Percentiles rank a stretch among this genome's conserved stretches.
Conservation (phyloP, 2,329 filamentous ascomycete species). For the Hymenoscyphus infarciens region DNA sequence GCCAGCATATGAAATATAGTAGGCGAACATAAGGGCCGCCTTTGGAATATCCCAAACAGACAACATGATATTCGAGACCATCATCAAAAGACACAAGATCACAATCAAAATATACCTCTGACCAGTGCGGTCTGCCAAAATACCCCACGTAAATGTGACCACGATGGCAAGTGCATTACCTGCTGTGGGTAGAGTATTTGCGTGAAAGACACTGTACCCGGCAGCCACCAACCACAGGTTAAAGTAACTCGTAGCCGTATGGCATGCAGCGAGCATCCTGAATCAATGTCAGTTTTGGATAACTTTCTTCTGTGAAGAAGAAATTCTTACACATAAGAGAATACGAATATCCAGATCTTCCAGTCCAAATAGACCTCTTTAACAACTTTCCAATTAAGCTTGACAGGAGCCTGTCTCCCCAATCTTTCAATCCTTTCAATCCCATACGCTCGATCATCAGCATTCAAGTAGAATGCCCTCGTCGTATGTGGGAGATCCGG, state of each 20-base stretch:
- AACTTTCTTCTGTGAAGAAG: neutral
- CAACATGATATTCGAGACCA: slow-evolving; percentile 35
- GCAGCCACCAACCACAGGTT: slow-evolving; percentile 47
- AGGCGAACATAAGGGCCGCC: slow-evolving; percentile 35
- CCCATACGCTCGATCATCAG: slow-evolving; percentile 30
- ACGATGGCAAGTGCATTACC: slow-evolving; percentile 34
- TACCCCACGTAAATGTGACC: slow-evolving; percentile 14
- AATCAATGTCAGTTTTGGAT: neutral
- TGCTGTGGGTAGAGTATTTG: slow-evolving; percentile 49
- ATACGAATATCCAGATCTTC: slow-evolving; percentile 57
- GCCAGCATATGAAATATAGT: slow-evolving; percentile 38
- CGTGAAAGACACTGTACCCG: slow-evolving; percentile 43
- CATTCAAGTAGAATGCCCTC: slow-evolving; percentile 37
- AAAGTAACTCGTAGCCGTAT: slow-evolving; percentile 43
- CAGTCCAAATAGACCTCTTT: slow-evolving; percentile 53
- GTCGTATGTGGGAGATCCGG: slow-evolving; percentile 16
- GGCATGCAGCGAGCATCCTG: slow-evolving; percentile 4
- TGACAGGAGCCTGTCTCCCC: slow-evolving; percentile 41
- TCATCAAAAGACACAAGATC: slow-evolving; percentile 19
- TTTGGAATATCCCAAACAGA: slow-evolving; percentile 34
- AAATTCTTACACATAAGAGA: slow-evolving; percentile 37
- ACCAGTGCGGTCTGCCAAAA: slow-evolving; percentile 14
- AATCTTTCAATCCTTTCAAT: slow-evolving; percentile 37
- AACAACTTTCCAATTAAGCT: slow-evolving; percentile 45
- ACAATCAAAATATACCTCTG: slow-evolving; percentile 11